These are phyloP conservation scores for Chalciporus sp. DNA, from an alignment of 1,284 basidiomycete genomes.

Conservation along the genomic window DNA sequence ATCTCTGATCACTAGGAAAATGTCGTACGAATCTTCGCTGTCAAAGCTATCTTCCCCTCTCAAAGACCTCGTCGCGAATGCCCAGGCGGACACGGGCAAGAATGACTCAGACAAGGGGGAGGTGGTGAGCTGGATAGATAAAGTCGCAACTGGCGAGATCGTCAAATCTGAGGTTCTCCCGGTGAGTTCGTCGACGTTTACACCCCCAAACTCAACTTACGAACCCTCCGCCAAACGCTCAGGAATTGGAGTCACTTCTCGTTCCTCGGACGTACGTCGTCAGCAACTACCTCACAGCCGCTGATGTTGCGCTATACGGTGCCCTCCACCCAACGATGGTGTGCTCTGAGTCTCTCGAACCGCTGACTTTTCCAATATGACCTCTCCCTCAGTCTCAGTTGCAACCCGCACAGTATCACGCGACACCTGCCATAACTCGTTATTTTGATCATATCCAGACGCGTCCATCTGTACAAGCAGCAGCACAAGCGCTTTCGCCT, in stretches of 20 bases:
- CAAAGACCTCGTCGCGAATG: slow-evolving; percentile 57
- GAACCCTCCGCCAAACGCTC: neutral
- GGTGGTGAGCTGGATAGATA: slow-evolving; percentile 70
- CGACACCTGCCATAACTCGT: slow-evolving; percentile 80
- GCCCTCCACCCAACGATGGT: slow-evolving; percentile 80
- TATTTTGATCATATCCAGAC: slow-evolving; percentile 94
- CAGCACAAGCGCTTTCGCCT: slow-evolving; percentile 54
- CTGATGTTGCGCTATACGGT: slow-evolving; percentile 85
- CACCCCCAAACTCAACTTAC: neutral
- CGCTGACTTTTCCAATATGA: slow-evolving; percentile 7
- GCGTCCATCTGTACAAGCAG: slow-evolving; percentile 57
- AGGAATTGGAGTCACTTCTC: slow-evolving; percentile 79
- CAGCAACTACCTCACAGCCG: slow-evolving; percentile 80
- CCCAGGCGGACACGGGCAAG: slow-evolving; percentile 53
- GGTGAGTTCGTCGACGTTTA: slow-evolving; percentile 37
- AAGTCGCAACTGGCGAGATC: slow-evolving; percentile 54
- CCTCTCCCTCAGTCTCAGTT: slow-evolving; percentile 57
- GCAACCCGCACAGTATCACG: slow-evolving; percentile 68
- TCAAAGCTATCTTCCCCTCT: slow-evolving; percentile 54
- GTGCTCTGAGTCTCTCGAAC: slow-evolving; percentile 34
- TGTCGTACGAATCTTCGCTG: slow-evolving; percentile 60
- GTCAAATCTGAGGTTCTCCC: slow-evolving; percentile 51
- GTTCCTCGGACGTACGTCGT: slow-evolving; percentile 81
- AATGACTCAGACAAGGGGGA: slow-evolving; percentile 65
- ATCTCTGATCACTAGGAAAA: slow-evolving; percentile 37